phyloP scores from a whole-genome alignment of 1,139 yeast species.

The Kodamaea anthophila region DNA sequence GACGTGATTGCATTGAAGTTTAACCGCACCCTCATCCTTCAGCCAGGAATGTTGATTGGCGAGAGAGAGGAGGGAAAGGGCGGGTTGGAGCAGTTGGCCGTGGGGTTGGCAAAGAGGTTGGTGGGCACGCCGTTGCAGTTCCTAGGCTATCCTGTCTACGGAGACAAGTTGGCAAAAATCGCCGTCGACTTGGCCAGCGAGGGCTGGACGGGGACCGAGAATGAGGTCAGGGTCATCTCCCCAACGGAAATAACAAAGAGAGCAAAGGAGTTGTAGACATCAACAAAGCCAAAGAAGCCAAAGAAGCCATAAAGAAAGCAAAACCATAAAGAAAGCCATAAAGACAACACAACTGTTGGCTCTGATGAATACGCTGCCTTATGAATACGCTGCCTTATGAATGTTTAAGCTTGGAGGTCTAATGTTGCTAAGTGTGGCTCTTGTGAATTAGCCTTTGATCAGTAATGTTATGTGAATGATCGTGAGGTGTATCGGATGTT shows the following conservation, averaged over 20 bases:
- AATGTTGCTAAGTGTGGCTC: too few species aligned
- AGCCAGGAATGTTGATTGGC: conserved; percentile 69
- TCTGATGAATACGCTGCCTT: too few species aligned
- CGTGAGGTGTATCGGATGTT: too few species aligned
- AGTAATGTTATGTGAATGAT: too few species aligned
- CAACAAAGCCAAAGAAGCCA: too few species aligned
- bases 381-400: too few species aligned
- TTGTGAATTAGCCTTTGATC: too few species aligned
- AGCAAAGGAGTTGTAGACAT: conserved; percentile 2
- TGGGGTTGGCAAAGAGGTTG: conserved; percentile 22
- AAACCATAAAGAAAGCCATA: too few species aligned
- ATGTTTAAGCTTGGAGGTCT: too few species aligned
- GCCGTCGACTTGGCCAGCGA: conserved; percentile 3
- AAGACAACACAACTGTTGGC: too few species aligned
- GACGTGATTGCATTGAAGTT: conserved; percentile 53
- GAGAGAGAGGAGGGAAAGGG: conserved; percentile 38
- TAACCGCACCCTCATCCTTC: conserved; percentile 59
- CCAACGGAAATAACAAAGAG: conserved; percentile 1
- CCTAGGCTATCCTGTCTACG: conserved; percentile 4
- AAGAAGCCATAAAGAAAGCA: too few species aligned
- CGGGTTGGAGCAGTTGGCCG: conserved; percentile 27
- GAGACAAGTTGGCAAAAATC: conserved; percentile 3
- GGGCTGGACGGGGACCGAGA: conserved; percentile 3
- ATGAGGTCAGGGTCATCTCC: conserved; percentile 1
- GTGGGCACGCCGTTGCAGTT: conserved; percentile 23